phyloP scores from a whole-genome alignment of 108 stramenopile genomes.

The Nitzschia sp. region DNA sequence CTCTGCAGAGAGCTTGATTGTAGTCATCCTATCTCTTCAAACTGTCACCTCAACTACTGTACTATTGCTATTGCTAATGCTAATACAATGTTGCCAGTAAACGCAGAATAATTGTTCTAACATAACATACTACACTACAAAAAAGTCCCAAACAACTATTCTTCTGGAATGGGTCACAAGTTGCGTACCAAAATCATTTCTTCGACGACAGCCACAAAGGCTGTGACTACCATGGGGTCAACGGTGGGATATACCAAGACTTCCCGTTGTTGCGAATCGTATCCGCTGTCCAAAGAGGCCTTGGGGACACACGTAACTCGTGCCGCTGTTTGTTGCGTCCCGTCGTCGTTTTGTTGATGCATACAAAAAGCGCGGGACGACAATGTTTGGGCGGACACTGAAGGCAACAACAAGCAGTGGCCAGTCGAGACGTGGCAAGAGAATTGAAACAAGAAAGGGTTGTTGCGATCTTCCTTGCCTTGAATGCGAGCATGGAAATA shows the following conservation, averaged over 20 bases:
- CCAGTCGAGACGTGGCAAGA: background rate
- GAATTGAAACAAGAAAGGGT: background rate
- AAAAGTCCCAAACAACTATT: too few relatives aligned
- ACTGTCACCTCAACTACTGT: too few relatives aligned
- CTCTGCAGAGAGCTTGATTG: too few relatives aligned
- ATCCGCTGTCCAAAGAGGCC: background rate
- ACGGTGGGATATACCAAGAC: conserved; percentile 7
- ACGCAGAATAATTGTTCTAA: too few relatives aligned
- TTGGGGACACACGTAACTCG: conserved; percentile 8
- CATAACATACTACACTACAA: too few relatives aligned
- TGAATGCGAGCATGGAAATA: conserved; percentile 6
- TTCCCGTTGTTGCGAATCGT: conserved; percentile 1
- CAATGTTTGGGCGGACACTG: conserved; percentile 5
- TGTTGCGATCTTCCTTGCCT: background rate
- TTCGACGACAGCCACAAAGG: conserved; percentile 16
- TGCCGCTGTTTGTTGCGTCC: background rate
- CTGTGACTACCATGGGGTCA: conserved; percentile 11
- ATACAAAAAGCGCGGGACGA: conserved; percentile 9
- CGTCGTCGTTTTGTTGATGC: background rate
- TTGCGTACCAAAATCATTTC: conserved; percentile 14
- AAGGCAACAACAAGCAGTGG: background rate
- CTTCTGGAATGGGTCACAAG: background rate
- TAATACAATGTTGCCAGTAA: too few relatives aligned
- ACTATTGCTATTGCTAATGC: too few relatives aligned
- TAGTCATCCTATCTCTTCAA: too few relatives aligned